Evolutionary conservation across 305 asterid genomes (phyloP), one percentile per base, ranked within the genome.

Genomic region (Lippia alba): DNA sequence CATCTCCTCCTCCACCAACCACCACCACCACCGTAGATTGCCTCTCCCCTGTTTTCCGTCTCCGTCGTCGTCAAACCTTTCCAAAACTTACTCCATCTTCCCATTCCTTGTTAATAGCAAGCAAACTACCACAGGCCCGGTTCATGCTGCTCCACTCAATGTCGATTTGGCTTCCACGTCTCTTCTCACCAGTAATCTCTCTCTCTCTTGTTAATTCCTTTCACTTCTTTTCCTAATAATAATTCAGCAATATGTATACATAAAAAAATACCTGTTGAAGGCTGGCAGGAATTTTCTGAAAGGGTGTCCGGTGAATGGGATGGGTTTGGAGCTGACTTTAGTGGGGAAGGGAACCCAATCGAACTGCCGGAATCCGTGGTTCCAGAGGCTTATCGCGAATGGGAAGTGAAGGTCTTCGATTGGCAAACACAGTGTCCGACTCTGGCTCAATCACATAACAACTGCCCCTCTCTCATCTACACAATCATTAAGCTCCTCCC

Each of bases 341-440:
- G 84, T 44, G 80, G 71, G 69, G 81, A 79, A 0, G 98, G 96
- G 44, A 56, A 85, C 56, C 85, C 98, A 0, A 68, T 83, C 45
- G 92, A 94, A 40, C 73, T 94, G 33, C 98, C 98, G 0, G 98
- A 94, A 48, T 74, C 72, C 6, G 97, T 91, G 61, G 96, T 91
- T 4, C 97, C 97, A 1, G 94, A 84, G 76, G 97, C 97, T 18
- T 91, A 75, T 78, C 74, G 96, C 57, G 97, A 93, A 71, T 93
- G 98, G 98, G 97, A 91, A 69, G 97, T 93, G 2, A 79, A 85
- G 68, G 97, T 93, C 36, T 89, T 83, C 61, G 96, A 91, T 64
- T 93, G 98, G 98, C 98, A 93, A 73, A 93, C 96, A 0, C 97
- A 93, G 73, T 93, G 97, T 74, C 98, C 98, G 18, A 93, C 96